phyloP scores from a whole-genome alignment of 345 rosid genomes.

The Mercurialis annua region DNA sequence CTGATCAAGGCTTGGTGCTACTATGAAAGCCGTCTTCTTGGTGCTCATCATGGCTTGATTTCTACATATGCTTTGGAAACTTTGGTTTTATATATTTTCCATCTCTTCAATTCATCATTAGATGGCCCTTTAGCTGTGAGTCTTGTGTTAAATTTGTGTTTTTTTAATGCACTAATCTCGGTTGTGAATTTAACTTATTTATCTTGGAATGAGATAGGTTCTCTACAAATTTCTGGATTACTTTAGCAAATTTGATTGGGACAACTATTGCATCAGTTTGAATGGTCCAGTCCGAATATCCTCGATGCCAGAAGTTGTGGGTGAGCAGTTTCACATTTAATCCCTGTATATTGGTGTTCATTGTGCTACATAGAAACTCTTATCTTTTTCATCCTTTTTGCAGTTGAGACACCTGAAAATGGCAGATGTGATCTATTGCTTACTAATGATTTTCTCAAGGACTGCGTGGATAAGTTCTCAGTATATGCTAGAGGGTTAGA shows the following conservation, averaged over 20 bases:
- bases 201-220: conserved; percentile 39
- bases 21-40: conserved; percentile 90
- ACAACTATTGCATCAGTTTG: conserved; percentile 51
- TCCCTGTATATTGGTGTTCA: neutral
- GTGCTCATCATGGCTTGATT: conserved; percentile 79
- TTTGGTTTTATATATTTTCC: conserved; percentile 68
- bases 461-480: conserved; percentile 46
- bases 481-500: conserved; percentile 41
- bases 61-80: conserved; percentile 85
- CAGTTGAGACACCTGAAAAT: conserved; percentile 38
- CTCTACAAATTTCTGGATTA: conserved; percentile 69
- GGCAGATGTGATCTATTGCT: conserved; percentile 47
- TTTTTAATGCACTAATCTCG: neutral
- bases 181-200: neutral
- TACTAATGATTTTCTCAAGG: conserved; percentile 51
- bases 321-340: conserved; percentile 37
- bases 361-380: conserved; percentile 2
- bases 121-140: conserved; percentile 75
- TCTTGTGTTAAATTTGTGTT: conserved; percentile 9
- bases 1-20: conserved; percentile 94
- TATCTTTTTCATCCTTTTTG: conserved; percentile 10
- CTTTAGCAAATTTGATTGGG: conserved; percentile 85
- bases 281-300: conserved; percentile 62
- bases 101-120: conserved; percentile 65
- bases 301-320: conserved; percentile 46